These are phyloP conservation scores for Pythium guiyangense DNA, from an alignment of 352 stramenopile genomes.

Conservation along the genomic window DNA sequence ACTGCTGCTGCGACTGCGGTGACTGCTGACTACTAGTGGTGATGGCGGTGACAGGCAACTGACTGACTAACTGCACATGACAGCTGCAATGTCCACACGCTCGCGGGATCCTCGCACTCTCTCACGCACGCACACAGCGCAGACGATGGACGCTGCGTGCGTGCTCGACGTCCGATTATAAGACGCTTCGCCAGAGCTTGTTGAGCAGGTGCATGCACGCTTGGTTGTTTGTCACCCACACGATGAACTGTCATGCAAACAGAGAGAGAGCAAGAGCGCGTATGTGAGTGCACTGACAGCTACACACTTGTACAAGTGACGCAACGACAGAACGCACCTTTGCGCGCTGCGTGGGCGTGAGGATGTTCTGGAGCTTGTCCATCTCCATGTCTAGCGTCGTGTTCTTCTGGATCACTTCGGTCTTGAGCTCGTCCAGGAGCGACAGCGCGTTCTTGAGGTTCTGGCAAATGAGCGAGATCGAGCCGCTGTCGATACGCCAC, in stretches of 20 bases:
- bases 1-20: not conserved
- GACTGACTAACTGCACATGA: not conserved
- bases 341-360: conserved; percentile 91
- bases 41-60: not conserved
- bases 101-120: too few relatives aligned
- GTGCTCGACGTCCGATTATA: conserved; percentile 34
- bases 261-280: conserved; percentile 5
- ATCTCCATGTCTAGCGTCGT: conserved; percentile 92
- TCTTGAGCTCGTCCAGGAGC: conserved; percentile 87
- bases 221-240: conserved; percentile 95
- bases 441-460: conserved; percentile 85
- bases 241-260: conserved; percentile 82
- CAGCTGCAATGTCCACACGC: too few relatives aligned
- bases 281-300: not conserved
- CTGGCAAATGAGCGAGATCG: conserved; percentile 80
- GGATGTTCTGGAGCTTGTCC: conserved; percentile 91
- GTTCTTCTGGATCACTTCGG: conserved; percentile 88
- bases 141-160: not conserved
- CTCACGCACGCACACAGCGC: not conserved
- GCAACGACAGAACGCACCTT: conserved; percentile 46
- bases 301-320: not conserved
- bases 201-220: conserved; percentile 96
- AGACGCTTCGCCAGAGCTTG: conserved; percentile 92
- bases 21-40: not conserved
- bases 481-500: conserved; percentile 20